Percentiles rank a stretch among this genome's conserved stretches.
These are phyloP conservation scores for Cenchrus fungigraminus DNA, from an alignment of 176 grass and related monocot genomes.

Conservation along the genomic window DNA sequence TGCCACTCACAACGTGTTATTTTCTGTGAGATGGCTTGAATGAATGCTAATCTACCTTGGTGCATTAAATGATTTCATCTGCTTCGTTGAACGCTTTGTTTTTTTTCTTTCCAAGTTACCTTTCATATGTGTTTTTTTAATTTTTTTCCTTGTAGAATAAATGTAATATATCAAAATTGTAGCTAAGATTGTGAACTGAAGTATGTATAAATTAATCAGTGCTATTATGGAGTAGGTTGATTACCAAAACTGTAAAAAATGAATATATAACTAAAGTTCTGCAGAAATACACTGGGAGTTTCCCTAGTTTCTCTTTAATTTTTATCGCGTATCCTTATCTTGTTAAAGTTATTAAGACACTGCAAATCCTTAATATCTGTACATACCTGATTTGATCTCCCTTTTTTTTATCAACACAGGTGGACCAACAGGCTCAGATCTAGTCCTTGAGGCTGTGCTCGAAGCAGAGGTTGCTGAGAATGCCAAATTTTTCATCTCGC, in stretches of 20 bases:
- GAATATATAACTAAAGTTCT: neutral
- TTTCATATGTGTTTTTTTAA: neutral
- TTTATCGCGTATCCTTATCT: neutral
- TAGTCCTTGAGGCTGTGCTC: conserved; percentile 81
- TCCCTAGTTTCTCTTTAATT: conserved; percentile 1
- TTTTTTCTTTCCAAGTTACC: neutral
- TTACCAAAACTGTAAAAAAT: conserved; percentile 4
- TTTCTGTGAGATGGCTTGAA: neutral
- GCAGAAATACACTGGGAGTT: neutral
- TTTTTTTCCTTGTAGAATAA: neutral
- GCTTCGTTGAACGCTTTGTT: neutral
- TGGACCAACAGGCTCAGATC: conserved; percentile 69
- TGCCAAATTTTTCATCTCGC: conserved; percentile 67
- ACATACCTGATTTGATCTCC: neutral
- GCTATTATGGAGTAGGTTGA: neutral
- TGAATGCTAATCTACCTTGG: neutral
- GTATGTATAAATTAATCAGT: neutral
- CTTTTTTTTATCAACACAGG: conserved; percentile 44
- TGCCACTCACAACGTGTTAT: neutral
- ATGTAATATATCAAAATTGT: neutral
- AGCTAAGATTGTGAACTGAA: neutral
- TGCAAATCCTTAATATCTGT: neutral
- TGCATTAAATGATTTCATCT: neutral
- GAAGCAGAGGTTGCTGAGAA: conserved; percentile 86
- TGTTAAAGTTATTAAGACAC: neutral